Conservation (phyloP, 129 eudicot species). For the Daucus carota region DH1_v3.0 NC_030386.2:29529001-29529500, state of each 20-base stretch:
- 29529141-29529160: neutral
- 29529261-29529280: neutral
- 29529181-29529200: neutral
- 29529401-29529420: neutral
- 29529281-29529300: conserved; percentile 83
- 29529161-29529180: neutral
- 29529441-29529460: neutral
- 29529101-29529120: neutral
- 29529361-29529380: conserved; percentile 26
- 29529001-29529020: neutral
- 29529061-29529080: neutral
- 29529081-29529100: neutral
- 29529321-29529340: conserved; percentile 67
- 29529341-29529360: conserved; percentile 62
- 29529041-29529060: neutral
- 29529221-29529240: neutral
- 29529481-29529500: conserved; percentile 5
- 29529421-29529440: neutral
- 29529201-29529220: neutral
- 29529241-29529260: neutral
- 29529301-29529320: conserved; percentile 99
- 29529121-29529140: neutral
- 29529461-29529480: neutral
- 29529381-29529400: conserved; percentile 48
- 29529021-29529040: neutral